phyloP scores from a whole-genome alignment of 73 alveolate species.

The Tetrahymena thermophila region DNA sequence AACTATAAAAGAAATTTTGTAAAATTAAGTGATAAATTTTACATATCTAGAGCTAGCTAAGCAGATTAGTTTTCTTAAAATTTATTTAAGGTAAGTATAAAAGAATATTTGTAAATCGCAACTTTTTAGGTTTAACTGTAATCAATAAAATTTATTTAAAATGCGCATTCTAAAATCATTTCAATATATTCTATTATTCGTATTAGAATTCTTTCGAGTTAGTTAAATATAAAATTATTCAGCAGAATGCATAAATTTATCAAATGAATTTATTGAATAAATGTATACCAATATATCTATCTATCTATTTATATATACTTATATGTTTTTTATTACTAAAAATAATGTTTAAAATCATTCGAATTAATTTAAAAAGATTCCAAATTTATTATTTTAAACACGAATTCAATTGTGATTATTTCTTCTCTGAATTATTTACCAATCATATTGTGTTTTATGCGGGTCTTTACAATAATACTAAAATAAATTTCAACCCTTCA shows the following conservation, averaged over 20 bases:
- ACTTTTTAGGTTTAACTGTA: neutral
- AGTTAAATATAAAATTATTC: no score
- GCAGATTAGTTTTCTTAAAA: neutral
- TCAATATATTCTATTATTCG: neutral
- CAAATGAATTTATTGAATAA: no score
- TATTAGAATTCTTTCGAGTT: neutral
- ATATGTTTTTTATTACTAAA: neutral
- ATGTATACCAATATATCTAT: no score
- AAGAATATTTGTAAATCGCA: neutral
- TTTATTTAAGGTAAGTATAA: neutral
- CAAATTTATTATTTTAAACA: neutral
- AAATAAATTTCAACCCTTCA: neutral
- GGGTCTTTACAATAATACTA: neutral
- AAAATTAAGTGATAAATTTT: neutral
- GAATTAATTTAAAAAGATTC: neutral
- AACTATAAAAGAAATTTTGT: neutral
- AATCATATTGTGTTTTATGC: neutral
- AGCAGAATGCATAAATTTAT: no score
- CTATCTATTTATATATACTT: neutral
- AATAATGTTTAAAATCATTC: neutral
- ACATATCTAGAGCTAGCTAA: neutral
- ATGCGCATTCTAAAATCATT: no score
- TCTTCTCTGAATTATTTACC: neutral
- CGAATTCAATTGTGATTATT: neutral
- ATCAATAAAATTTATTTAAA: neutral